Evolutionary conservation across 2,329 filamentous ascomycete species (phyloP).

Genomic region (Fusarium marasasianum): DNA sequence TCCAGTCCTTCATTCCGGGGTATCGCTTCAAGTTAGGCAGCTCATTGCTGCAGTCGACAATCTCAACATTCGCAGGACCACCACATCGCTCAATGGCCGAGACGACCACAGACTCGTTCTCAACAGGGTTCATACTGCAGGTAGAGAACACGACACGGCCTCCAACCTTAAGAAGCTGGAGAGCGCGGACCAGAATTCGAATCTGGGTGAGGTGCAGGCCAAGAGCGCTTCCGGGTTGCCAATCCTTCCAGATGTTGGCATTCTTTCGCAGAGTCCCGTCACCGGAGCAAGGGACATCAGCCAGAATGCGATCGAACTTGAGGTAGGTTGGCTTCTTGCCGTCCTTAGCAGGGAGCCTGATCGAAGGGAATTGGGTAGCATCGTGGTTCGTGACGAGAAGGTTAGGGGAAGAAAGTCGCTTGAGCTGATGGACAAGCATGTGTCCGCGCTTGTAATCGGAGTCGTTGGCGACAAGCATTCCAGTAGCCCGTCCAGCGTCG

Average conservation of each 20-base stretch:
- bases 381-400: slow-evolving; percentile 98
- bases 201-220: slow-evolving; percentile 89
- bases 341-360: slow-evolving; percentile 76
- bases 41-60: slow-evolving; percentile 83
- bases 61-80: slow-evolving; percentile 80
- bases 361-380: slow-evolving; percentile 92
- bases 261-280: slow-evolving; percentile 97
- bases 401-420: slow-evolving; percentile 95
- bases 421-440: slow-evolving; percentile 97
- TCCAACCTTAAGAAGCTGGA: slow-evolving; percentile 96
- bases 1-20: slow-evolving; percentile 83
- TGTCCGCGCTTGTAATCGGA: slow-evolving; percentile 96
- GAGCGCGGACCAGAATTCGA: slow-evolving; percentile 86
- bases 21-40: slow-evolving; percentile 80
- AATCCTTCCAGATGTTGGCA: slow-evolving; percentile 91
- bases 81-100: slow-evolving; percentile 91
- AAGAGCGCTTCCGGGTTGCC: slow-evolving; percentile 86
- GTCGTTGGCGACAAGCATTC: slow-evolving; percentile 94
- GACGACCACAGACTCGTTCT: slow-evolving; percentile 93
- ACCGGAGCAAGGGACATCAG: slow-evolving; percentile 96
- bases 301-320: slow-evolving; percentile 95
- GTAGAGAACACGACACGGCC: slow-evolving; percentile 97
- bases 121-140: slow-evolving; percentile 97
- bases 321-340: slow-evolving; percentile 75
- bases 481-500: slow-evolving; percentile 89